Evolutionary conservation across 257 asterid species (phyloP).

Genomic region (Lithospermum erythrorhizon): DNA sequence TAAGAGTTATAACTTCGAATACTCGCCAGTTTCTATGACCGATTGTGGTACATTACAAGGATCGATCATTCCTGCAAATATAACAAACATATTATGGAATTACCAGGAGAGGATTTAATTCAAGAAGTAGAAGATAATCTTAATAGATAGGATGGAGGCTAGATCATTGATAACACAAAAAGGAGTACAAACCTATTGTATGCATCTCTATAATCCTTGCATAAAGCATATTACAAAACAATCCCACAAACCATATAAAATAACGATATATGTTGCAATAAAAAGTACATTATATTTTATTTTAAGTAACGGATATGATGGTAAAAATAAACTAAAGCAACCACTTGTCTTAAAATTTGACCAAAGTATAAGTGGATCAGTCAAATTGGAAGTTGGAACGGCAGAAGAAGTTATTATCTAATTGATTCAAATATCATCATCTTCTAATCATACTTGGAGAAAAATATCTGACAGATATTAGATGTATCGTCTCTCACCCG

Average conservation of each 20-base stretch:
- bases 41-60: conserved; percentile 5
- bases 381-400: too few relatives aligned
- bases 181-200: too few relatives aligned
- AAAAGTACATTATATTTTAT: too few relatives aligned
- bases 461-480: neutral
- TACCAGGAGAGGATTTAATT: neutral
- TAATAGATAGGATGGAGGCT: neutral
- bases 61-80: conserved; percentile 7
- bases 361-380: too few relatives aligned
- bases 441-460: neutral
- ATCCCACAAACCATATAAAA: too few relatives aligned
- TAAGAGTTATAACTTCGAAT: neutral
- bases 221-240: too few relatives aligned
- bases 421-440: neutral
- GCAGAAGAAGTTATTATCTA: too few relatives aligned
- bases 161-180: neutral
- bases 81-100: neutral
- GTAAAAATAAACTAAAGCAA: too few relatives aligned
- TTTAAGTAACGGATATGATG: too few relatives aligned
- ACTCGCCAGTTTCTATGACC: conserved; percentile 12
- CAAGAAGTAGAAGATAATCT: neutral
- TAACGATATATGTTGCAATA: too few relatives aligned
- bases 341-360: too few relatives aligned
- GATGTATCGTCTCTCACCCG: conserved; percentile 31
- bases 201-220: too few relatives aligned